Evolutionary conservation across 768 basidiomycete species (phyloP), one percentile per base, ranked within the genome.

Genomic region (button mushroom (Agaricus bisporus)): DNA sequence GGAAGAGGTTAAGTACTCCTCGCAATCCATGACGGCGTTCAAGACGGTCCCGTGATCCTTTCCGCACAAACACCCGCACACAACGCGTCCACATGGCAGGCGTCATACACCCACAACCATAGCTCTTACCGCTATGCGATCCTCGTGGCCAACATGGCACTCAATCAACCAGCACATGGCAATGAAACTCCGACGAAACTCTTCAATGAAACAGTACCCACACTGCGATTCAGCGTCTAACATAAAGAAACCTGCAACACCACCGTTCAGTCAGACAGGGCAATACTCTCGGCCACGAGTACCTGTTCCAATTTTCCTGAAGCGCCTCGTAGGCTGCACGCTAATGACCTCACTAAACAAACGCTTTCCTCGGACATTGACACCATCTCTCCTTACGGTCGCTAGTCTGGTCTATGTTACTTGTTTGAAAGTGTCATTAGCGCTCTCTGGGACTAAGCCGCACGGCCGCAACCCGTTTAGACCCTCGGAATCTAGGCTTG

Each of bases 21-120:
- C 49, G 4, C 17, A 42, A 35, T 32, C 44, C 44, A 52, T 52
- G 43, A 52, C 51, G 42, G 1, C 17, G 9, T 10, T 35, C 15
- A 17, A 17, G 47, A 48, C 46, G 46, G 47, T 54, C 53, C 41
- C 53, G 53, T 54, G 53, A 52, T 39, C n/a, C 17, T 9, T 9
- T 9, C 29, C 3, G n/a, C 47, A 39, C 52, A 54, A 54, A 54
- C 29, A 54, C 20, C 1, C 38, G 26, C 46, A 54, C 46, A 48
- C 26, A 54, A 54, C 53, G 41, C 53, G 47, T 37, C 32, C 32
- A 32, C 32, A 32, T 32, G 32, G 32, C 32, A 7, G 32, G 32
- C 32, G 5, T 11, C 32, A 4, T 29, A 10, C 5, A 29, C 29
- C 29, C 10, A n/a, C 29, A 10, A 29, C 29, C 37, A 38, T 7